Conservation (phyloP, 179 eudicot species). For the Silene vulgaris region DNA sequence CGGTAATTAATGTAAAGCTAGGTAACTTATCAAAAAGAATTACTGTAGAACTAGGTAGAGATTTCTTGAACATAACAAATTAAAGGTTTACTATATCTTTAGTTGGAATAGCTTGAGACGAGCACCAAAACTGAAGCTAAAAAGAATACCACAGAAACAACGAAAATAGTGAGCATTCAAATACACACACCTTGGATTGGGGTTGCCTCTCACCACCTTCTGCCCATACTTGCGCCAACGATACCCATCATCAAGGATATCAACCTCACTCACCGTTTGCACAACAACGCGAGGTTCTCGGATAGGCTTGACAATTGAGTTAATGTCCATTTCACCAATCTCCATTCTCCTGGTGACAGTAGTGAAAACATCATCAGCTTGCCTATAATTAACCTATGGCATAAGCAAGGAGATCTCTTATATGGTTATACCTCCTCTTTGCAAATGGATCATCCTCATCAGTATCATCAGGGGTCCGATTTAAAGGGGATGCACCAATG, state of each 20-base stretch:
- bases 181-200: constrained; percentile 70
- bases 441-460: constrained; percentile 69
- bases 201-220: constrained; percentile 95
- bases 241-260: constrained; percentile 90
- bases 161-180: constrained; percentile 1
- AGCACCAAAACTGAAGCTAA: background rate
- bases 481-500: constrained; percentile 42
- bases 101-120: background rate
- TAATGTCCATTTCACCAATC: constrained; percentile 48
- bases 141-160: background rate
- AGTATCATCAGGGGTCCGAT: constrained; percentile 50
- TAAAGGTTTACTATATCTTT: background rate
- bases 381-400: constrained; percentile 7
- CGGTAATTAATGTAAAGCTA: background rate
- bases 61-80: background rate
- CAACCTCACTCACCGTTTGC: constrained; percentile 75
- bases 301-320: constrained; percentile 59
- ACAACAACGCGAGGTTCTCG: constrained; percentile 92
- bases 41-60: background rate
- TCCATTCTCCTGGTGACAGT: constrained; percentile 61
- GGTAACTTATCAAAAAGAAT: background rate
- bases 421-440: constrained; percentile 60
- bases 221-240: constrained; percentile 99
- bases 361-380: constrained; percentile 22
- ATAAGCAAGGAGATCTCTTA: constrained; percentile 3